Evolutionary conservation across 352 stramenopile species (phyloP), one percentile per base, ranked within the genome.

Genomic region (Phytophthora foliorum): DNA sequence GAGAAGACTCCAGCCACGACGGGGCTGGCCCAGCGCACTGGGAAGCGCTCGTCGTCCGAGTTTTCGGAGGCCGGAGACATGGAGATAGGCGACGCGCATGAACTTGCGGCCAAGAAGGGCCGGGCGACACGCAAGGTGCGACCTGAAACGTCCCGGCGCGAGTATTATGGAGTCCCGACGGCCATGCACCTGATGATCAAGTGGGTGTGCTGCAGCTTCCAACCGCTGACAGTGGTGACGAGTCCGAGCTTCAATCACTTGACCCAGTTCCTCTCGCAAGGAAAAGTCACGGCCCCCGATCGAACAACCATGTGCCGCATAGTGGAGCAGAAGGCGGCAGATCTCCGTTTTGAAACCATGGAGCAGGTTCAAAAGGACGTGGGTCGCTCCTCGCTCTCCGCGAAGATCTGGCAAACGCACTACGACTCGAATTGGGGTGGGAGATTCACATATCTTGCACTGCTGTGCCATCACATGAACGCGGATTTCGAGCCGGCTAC

Each of bases 401-500:
- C 34, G 13, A 46, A 65, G 46, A 39, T 65, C 14, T 65, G 57
- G 57, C 11, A 53, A 32, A 50, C 46, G 32, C 19, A 64, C 4
- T 63, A 63, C 21, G 55, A 63, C 22, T 13, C 29, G 29, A 63
- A 24, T 36, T 36, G 13, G 7, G 41, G 42, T 24, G 32, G 51
- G 22, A 45, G 31, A 48, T 34, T 55, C 16, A 64, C 31, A 11
- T 57, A 65, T 10, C 22, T 65, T 3, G 46, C 38, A 25, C 46
- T 65, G 34, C n/a, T 65, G 27, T 65, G 57, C 21, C 57, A 65
- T 19, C 57, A 65, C 27, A 11, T 57, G 25, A 58, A 51, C 19
- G n/a, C 36, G n/a, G 25, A 48, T 48, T 65, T 65, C 16, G 57
- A 58, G 34, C 34, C 45, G 6, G 57, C 38, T 25, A 57, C 57